A percentile compares a stretch with the other conserved stretches of the same genome.
phyloP scores from a whole-genome alignment of 495 filamentous ascomycete species.

The Parachaetomium inaequale region DNA sequence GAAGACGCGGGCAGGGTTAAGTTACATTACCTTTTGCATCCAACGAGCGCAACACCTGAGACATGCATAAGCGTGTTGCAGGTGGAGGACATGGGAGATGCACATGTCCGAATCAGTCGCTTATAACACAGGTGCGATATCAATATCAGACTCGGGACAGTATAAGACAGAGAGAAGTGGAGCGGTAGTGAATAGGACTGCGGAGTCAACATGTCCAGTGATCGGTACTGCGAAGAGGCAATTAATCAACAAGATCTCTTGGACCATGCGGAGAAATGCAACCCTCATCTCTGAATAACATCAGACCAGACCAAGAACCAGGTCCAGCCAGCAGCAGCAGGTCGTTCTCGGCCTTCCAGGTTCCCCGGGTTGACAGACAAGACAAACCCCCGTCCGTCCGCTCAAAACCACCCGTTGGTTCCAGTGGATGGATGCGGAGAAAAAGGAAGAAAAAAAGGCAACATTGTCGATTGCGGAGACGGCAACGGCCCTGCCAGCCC shows the following conservation, averaged over 20 bases:
- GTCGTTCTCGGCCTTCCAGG: not conserved
- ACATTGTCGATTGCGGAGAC: not conserved
- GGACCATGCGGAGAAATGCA: not conserved
- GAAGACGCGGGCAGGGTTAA: not conserved
- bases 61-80: conserved; percentile 9
- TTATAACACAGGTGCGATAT: not conserved
- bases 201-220: too few species aligned
- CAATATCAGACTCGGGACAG: not conserved
- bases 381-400: not conserved
- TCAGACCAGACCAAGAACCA: not conserved
- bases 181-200: too few species aligned
- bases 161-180: not conserved
- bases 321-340: too few species aligned
- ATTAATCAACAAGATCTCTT: not conserved
- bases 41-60: conserved; percentile 3
- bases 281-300: not conserved
- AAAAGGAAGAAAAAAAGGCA: not conserved
- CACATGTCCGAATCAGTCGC: not conserved
- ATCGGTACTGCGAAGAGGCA: not conserved
- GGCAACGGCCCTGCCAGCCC: not conserved
- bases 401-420: not conserved
- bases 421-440: not conserved
- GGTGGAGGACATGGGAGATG: not conserved
- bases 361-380: not conserved
- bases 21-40: not conserved